A percentile compares a stretch with the other conserved stretches of the same genome.
These are phyloP conservation scores for Gnomoniopsis sp. DNA, from an alignment of 2,329 filamentous ascomycete species.

Conservation along the genomic window DNA sequence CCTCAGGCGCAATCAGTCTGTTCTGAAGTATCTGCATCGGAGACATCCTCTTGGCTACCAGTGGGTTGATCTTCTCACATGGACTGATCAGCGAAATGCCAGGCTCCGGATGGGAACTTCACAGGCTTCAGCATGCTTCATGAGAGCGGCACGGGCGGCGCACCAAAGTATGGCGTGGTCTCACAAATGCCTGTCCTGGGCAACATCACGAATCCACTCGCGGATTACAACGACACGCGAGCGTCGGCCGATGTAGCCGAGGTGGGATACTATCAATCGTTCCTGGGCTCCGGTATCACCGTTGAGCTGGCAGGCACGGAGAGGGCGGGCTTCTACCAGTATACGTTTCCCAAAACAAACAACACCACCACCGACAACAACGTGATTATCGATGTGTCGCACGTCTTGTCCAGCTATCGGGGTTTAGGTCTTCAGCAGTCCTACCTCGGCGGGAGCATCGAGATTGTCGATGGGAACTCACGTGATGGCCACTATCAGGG, in stretches of 20 bases:
- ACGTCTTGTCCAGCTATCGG: slow-evolving; percentile 61
- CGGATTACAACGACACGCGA: slow-evolving; percentile 53
- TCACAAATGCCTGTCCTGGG: slow-evolving; percentile 55
- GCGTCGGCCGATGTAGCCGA: slow-evolving; percentile 46
- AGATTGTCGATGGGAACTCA: slow-evolving; percentile 51
- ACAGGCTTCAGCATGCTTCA: slow-evolving; percentile 63
- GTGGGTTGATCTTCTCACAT: no score
- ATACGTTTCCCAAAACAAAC: slow-evolving; percentile 48
- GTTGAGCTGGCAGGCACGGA: slow-evolving; percentile 55
- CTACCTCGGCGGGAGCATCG: slow-evolving; percentile 59
- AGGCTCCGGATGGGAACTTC: slow-evolving; percentile 41
- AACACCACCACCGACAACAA: slow-evolving; percentile 38
- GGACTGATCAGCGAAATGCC: not conserved
- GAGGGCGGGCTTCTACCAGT: slow-evolving; percentile 58
- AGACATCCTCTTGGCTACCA: no score
- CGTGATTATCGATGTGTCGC: slow-evolving; percentile 62
- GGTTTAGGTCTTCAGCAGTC: slow-evolving; percentile 59
- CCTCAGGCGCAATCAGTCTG: no score
- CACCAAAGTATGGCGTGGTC: slow-evolving; percentile 67
- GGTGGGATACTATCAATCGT: slow-evolving; percentile 57
- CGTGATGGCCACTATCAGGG: slow-evolving; percentile 54
- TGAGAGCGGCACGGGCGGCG: slow-evolving; percentile 65
- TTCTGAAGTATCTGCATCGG: no score
- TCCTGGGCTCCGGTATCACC: slow-evolving; percentile 50
- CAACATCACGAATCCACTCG: slow-evolving; percentile 49